Conservation (phyloP, 768 basidiomycete genomes). For the Mrakia blollopis region DNA sequence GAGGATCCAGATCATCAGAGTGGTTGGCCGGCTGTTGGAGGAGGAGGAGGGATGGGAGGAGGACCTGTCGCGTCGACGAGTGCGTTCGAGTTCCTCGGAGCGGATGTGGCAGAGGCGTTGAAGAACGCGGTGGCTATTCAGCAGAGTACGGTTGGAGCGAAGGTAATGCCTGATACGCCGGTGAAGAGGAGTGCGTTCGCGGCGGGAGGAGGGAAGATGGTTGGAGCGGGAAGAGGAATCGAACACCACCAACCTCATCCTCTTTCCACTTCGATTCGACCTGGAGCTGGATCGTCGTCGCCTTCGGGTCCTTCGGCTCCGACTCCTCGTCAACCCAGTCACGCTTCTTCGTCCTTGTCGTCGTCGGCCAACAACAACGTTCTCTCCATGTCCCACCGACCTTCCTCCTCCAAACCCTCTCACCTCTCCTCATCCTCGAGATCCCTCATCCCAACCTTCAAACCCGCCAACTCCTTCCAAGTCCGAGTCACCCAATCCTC, state of each 20-base stretch:
- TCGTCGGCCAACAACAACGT: conserved; percentile 30
- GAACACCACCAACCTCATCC: conserved; percentile 25
- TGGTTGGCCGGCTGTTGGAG: conserved; percentile 18
- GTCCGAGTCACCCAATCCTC: conserved; percentile 19
- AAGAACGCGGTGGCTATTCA: conserved; percentile 28
- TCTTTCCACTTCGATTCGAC: conserved; percentile 26
- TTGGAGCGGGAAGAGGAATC: neutral
- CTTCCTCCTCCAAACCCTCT: conserved; percentile 24
- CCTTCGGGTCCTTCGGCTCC: conserved; percentile 11
- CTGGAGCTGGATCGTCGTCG: conserved; percentile 16
- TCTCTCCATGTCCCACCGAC: conserved; percentile 28
- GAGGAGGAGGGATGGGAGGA: neutral
- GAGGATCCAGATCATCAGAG: neutral
- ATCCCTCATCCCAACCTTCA: conserved; percentile 26
- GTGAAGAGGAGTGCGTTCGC: conserved; percentile 37
- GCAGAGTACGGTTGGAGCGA: conserved; percentile 17
- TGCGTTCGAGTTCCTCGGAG: conserved; percentile 32
- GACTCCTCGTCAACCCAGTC: conserved; percentile 4
- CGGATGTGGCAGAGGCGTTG: conserved; percentile 31
- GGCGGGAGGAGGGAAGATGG: conserved; percentile 14
- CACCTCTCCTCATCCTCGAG: conserved; percentile 23
- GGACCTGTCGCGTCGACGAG: conserved; percentile 1
- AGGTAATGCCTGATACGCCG: conserved; percentile 42
- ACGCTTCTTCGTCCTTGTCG: conserved; percentile 1
- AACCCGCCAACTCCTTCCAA: conserved; percentile 18